These are phyloP conservation scores for Achaetomium macrosporum DNA, from an alignment of 2,329 filamentous ascomycete species.

Conservation along the genomic window DNA sequence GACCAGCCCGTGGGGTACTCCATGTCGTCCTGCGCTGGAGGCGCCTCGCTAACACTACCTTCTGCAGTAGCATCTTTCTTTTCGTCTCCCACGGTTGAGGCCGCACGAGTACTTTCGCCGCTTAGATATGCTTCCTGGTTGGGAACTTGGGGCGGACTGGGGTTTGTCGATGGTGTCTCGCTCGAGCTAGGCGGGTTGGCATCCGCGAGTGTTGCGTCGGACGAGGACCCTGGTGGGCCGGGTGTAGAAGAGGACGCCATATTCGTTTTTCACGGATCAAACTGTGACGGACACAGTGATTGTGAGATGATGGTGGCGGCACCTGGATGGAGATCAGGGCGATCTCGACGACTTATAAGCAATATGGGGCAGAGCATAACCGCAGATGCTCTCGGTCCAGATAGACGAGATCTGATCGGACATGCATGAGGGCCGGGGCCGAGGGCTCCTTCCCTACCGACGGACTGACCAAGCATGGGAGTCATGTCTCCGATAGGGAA, in stretches of 20 bases:
- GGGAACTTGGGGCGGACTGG: neutral
- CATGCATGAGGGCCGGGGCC: too few relatives aligned
- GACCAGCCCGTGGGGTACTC: constrained; percentile 11
- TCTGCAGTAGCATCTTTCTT: neutral
- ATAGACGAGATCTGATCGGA: too few relatives aligned
- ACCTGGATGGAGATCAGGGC: too few relatives aligned
- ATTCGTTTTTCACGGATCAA: neutral
- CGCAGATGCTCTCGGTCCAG: too few relatives aligned
- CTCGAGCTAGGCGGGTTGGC: neutral
- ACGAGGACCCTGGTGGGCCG: neutral
- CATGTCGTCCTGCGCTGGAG: neutral
- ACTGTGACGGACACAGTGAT: neutral
- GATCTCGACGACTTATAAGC: too few relatives aligned
- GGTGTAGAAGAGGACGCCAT: neutral
- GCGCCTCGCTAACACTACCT: neutral
- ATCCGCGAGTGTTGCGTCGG: neutral
- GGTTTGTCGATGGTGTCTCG: neutral
- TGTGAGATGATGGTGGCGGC: neutral
- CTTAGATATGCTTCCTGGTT: constrained; percentile 7
- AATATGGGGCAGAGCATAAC: too few relatives aligned
- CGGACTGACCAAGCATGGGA: too few relatives aligned
- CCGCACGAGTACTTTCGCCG: constrained; percentile 5
- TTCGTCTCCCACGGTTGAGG: neutral
- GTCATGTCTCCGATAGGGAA: too few relatives aligned
- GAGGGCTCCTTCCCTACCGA: too few relatives aligned